Evolutionary conservation across 1,284 basidiomycete species (phyloP).

Genomic region (Moesziomyces aphidis): DNA sequence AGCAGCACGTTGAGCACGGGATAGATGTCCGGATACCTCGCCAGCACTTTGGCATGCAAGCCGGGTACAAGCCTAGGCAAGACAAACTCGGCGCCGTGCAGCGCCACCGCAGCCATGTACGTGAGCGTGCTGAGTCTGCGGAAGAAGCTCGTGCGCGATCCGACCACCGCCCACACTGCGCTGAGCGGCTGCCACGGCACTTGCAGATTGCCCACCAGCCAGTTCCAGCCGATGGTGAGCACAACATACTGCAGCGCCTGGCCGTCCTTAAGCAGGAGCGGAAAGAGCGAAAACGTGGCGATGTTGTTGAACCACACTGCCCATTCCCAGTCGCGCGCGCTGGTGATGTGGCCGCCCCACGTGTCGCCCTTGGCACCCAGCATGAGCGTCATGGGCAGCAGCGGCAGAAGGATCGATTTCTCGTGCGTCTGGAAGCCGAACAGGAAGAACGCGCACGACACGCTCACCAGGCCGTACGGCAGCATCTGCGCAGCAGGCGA

Average conservation of each 20-base stretch:
- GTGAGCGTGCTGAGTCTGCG: constrained; percentile 19
- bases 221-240: constrained; percentile 81
- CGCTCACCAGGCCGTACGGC: constrained; percentile 62
- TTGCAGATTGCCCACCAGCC: constrained; percentile 74
- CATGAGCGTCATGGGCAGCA: constrained; percentile 84
- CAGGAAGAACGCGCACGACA: constrained; percentile 83
- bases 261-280: constrained; percentile 82
- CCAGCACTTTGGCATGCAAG: constrained; percentile 71
- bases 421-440: constrained; percentile 97
- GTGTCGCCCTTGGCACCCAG: constrained; percentile 73
- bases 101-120: constrained; percentile 71
- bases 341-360: constrained; percentile 70
- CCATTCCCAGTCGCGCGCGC: constrained; percentile 76
- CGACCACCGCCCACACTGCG: constrained; percentile 13
- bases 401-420: constrained; percentile 88
- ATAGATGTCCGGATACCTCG: constrained; percentile 85
- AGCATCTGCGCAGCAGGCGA: constrained; percentile 72
- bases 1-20: constrained; percentile 87
- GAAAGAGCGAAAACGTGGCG: constrained; percentile 91
- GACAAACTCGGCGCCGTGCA: constrained; percentile 78
- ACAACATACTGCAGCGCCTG: constrained; percentile 80
- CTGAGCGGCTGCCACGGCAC: constrained; percentile 21
- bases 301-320: constrained; percentile 84
- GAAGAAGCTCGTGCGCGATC: constrained; percentile 6
- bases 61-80: constrained; percentile 62